Evolutionary conservation across 1,284 basidiomycete species (phyloP).

Genomic region (Trametes sp.): DNA sequence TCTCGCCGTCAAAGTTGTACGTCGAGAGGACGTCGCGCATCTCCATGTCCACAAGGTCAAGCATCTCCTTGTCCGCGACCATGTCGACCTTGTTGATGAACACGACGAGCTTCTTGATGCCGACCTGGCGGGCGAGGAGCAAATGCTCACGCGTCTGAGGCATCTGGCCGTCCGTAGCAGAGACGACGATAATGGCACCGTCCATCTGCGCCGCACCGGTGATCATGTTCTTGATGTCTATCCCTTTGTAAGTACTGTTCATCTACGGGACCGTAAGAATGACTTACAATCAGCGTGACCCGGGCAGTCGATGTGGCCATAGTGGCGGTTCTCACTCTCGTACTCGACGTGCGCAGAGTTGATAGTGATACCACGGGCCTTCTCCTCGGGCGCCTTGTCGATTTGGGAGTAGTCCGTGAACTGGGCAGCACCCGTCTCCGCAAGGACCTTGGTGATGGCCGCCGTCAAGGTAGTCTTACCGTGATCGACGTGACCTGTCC

Average conservation of each 20-base stretch:
- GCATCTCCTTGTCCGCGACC: slow-evolving; percentile 97
- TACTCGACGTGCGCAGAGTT: slow-evolving; percentile 97
- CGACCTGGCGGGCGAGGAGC: slow-evolving; percentile 97
- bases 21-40: slow-evolving; percentile 96
- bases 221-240: slow-evolving; percentile 98
- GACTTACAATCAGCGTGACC: slow-evolving; percentile 89
- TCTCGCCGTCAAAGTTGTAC: slow-evolving; percentile 97
- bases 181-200: slow-evolving; percentile 96
- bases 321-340: slow-evolving; percentile 92
- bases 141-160: slow-evolving; percentile 99
- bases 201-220: slow-evolving; percentile 99
- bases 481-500: slow-evolving; percentile 89
- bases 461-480: slow-evolving; percentile 98
- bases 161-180: slow-evolving; percentile 99
- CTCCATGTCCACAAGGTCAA: slow-evolving; percentile 99
- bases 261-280: background rate
- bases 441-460: slow-evolving; percentile 96
- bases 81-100: slow-evolving; percentile 99
- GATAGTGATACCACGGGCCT: slow-evolving; percentile 99
- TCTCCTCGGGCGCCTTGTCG: slow-evolving; percentile 99
- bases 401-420: slow-evolving; percentile 99
- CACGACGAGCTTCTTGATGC: slow-evolving; percentile 97
- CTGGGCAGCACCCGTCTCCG: slow-evolving; percentile 84
- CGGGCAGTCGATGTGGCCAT: slow-evolving; percentile 99
- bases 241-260: slow-evolving; percentile 8